Conservation (phyloP, 441 rosid genomes). For the Populus hybrid region DNA sequence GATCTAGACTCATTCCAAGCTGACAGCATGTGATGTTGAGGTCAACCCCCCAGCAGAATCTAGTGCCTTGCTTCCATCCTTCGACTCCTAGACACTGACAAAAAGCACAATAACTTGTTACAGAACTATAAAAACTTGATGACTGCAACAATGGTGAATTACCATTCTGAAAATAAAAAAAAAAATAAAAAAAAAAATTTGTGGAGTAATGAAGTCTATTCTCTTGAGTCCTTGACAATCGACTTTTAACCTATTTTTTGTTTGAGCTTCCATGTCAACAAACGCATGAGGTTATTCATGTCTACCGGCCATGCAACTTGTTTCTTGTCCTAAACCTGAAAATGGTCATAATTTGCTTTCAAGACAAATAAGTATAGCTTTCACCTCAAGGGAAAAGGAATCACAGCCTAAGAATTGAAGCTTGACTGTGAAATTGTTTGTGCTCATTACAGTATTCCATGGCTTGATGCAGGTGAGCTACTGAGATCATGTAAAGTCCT, state of each 20-base stretch:
- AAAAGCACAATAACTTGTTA: not conserved
- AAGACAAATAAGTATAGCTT: not conserved
- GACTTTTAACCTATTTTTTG: not conserved
- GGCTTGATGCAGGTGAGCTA: not conserved
- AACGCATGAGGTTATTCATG: not conserved
- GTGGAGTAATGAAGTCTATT: too few relatives aligned
- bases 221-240: not conserved
- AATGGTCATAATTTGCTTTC: not conserved
- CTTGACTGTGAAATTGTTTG: not conserved
- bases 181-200: too few relatives aligned
- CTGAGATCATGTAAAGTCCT: not conserved
- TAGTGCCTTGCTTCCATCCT: not conserved
- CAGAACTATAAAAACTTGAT: too few relatives aligned
- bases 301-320: too few relatives aligned
- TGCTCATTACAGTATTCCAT: not conserved
- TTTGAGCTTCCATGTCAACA: not conserved
- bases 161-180: too few relatives aligned
- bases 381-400: not conserved
- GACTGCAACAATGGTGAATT: too few relatives aligned
- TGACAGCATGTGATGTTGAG: slow-evolving; percentile 2
- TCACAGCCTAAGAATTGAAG: not conserved
- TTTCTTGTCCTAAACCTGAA: not conserved
- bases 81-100: not conserved
- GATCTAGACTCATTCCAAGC: not conserved
- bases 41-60: slow-evolving; percentile 5